Evolutionary conservation across 441 rosid genomes (phyloP), one percentile per base, ranked within the genome.

Genomic region (Gossypium davidsonii): DNA sequence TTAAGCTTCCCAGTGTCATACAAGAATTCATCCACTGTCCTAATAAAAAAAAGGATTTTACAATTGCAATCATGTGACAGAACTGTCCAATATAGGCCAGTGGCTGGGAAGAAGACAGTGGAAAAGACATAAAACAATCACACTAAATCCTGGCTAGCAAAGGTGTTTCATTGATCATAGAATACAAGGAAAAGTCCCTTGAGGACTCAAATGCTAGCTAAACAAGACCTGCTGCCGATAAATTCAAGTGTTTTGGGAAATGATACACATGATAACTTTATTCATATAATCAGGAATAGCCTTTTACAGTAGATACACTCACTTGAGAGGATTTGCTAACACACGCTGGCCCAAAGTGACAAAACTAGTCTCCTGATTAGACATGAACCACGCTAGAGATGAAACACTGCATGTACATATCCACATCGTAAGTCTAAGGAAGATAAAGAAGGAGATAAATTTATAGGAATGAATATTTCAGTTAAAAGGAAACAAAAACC

Each of bases 291-390:
- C 44, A 53, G 7, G 26, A 68, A 25, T 3, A 21, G 28, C 68
- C 34, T 58, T 72, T 46, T 23, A 15, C 7, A 17, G 31, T 12
- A 68, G 62, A 59, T 20, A 61, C 59, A 81, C 98, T 91, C 83
- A 94, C 99, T 91, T 94, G 71, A 94, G 90, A n/a, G 98, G 99
- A 77, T 74, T 71, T 64, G 99, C 99, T 73, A 94, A 74, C 61
- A 94, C 99, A 17, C 99, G 94, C 79, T 94, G 99, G 60, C 94
- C 99, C 80, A 94, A 76, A 49, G 99, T 94, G 67, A 94, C 99
- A 80, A 94, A 94, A 82, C 99, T 94, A 61, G 99, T 92, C 86
- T 94, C 99, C 83, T 94, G 99, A 81, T 94, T 94, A 79, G 99
- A 94, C 99, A 94, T 94, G 82, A 94, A 94, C 97, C 89, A 86